phyloP scores from a whole-genome alignment of 352 stramenopile species.

The Globisporangium cederbergense region DNA sequence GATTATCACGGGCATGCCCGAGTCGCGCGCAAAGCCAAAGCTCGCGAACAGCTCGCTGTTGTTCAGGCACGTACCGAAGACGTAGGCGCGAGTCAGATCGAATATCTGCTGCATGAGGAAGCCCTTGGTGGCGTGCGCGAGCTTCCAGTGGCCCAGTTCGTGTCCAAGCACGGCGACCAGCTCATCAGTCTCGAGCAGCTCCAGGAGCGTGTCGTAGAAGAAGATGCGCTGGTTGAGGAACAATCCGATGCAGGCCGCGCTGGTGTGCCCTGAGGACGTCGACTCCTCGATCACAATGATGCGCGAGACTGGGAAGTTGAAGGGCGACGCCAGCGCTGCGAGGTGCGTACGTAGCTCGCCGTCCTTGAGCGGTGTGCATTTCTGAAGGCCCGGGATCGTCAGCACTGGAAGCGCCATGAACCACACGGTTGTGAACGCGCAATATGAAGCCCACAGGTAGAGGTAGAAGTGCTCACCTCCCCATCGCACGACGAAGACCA shows the following conservation, averaged over 20 bases:
- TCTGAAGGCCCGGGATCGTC: constrained; percentile 98
- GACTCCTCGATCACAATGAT: not conserved
- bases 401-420: constrained; percentile 94
- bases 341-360: constrained; percentile 90
- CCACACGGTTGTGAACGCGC: constrained; percentile 92
- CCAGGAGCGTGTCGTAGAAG: not conserved
- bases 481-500: constrained; percentile 76
- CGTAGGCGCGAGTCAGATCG: constrained; percentile 48
- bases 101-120: not conserved
- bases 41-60: constrained; percentile 58
- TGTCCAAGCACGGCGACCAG: not conserved
- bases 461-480: constrained; percentile 70
- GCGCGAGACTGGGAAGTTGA: constrained; percentile 83
- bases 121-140: not conserved
- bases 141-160: constrained; percentile 2
- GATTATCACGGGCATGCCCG: constrained; percentile 58
- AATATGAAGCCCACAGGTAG: constrained; percentile 95
- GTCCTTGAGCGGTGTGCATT: constrained; percentile 84
- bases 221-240: not conserved
- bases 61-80: constrained; percentile 76
- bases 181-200: not conserved
- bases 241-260: not conserved
- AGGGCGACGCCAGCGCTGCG: constrained; percentile 84
- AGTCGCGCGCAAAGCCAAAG: constrained; percentile 57
- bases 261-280: not conserved